Evolutionary conservation across 2,329 filamentous ascomycete species (phyloP).

Genomic region (Zarea fungicola): DNA sequence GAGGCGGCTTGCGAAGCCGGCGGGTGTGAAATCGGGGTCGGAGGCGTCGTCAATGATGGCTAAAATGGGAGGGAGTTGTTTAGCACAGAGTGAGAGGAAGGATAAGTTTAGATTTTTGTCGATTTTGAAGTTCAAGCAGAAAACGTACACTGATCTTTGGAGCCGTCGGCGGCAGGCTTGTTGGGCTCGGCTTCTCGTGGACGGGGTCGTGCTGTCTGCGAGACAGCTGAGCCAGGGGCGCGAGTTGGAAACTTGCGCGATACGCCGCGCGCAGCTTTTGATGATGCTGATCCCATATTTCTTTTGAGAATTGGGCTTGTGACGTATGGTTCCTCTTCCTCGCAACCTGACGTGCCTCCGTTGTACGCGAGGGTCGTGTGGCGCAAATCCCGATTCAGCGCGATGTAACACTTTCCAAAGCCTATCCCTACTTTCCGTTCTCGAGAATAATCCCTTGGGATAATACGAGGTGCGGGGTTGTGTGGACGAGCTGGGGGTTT

Average conservation of each 20-base stretch:
- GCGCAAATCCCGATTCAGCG: too few relatives aligned
- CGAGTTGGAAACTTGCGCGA: slow-evolving; percentile 42
- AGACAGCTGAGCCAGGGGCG: slow-evolving; percentile 22
- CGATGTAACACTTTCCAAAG: too few relatives aligned
- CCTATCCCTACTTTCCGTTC: neutral
- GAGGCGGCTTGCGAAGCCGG: slow-evolving; percentile 47
- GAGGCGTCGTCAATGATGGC: slow-evolving; percentile 35
- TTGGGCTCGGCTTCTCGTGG: slow-evolving; percentile 5
- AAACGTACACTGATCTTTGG: slow-evolving; percentile 13
- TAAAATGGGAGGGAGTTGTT: slow-evolving; percentile 17
- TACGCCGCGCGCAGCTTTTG: slow-evolving; percentile 37
- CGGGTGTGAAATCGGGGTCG: slow-evolving; percentile 36
- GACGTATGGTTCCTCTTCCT: too few relatives aligned
- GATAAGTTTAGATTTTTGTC: neutral
- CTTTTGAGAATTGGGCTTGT: neutral
- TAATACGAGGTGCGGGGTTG: neutral
- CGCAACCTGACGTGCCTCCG: too few relatives aligned
- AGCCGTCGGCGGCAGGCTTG: slow-evolving; percentile 14
- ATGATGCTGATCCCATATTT: slow-evolving; percentile 44
- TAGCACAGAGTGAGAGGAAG: too few relatives aligned
- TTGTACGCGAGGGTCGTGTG: too few relatives aligned
- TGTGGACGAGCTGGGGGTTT: neutral
- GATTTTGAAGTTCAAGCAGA: neutral
- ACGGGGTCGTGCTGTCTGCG: slow-evolving; percentile 10
- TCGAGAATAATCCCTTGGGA: neutral